These are phyloP conservation scores for Plasmodium sp. DNA, from an alignment of 169 alveolate species.

Conservation along the genomic window DNA sequence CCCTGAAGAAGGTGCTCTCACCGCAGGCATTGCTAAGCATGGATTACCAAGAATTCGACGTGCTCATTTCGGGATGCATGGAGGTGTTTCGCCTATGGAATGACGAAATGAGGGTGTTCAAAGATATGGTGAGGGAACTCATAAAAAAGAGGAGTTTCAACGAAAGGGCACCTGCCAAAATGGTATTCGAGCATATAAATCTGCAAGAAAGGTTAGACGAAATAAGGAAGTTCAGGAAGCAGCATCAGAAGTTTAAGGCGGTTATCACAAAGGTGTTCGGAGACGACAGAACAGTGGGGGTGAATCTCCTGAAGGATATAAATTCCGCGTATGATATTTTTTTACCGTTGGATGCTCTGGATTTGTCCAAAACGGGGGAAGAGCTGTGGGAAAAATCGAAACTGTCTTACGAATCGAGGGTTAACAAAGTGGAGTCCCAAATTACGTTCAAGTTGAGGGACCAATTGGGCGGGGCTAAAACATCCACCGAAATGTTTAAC, in stretches of 20 bases:
- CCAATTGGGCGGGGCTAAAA: constrained; percentile 94
- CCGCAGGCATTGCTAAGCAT: constrained; percentile 86
- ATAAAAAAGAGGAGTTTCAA: constrained; percentile 89
- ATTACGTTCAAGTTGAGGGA: constrained; percentile 95
- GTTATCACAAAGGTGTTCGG: constrained; percentile 87
- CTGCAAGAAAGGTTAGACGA: constrained; percentile 91
- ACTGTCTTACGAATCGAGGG: constrained; percentile 91
- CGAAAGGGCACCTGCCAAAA: constrained; percentile 89
- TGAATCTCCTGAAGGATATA: constrained; percentile 87
- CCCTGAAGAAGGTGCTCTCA: constrained; percentile 61
- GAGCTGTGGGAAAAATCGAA: constrained; percentile 90
- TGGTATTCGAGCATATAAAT: constrained; percentile 89
- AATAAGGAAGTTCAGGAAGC: constrained; percentile 92
- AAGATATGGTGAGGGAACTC: constrained; percentile 89
- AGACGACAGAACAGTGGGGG: constrained; percentile 79
- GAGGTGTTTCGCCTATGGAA: constrained; percentile 95
- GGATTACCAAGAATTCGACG: constrained; percentile 90
- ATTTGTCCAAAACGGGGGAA: constrained; percentile 88
- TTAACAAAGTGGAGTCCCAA: constrained; percentile 96
- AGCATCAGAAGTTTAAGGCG: constrained; percentile 94
- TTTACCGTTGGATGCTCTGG: constrained; percentile 85
- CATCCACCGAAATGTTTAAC: constrained; percentile 96
- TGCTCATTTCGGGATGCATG: constrained; percentile 86
- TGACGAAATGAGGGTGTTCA: constrained; percentile 91
- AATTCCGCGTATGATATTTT: constrained; percentile 88